These are phyloP conservation scores for Cinnamomum chago DNA, from an alignment of 164 flowering plant genomes.

Conservation along the genomic window DNA sequence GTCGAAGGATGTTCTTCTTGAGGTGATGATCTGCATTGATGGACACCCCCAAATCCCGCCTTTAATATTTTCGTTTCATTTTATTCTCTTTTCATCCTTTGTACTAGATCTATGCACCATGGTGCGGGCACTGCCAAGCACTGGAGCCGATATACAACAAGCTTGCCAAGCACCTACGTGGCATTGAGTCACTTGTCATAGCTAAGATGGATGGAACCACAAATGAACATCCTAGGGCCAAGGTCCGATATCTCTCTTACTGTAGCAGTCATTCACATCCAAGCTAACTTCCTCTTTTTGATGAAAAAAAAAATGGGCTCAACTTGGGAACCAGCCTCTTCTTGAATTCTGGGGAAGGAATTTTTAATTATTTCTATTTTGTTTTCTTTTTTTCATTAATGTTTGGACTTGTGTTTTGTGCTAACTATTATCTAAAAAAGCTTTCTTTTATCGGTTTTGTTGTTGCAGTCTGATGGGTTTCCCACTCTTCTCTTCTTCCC, in stretches of 20 bases:
- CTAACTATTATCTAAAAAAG: too few species aligned
- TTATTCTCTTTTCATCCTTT: slow-evolving; percentile 7
- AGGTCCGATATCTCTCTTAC: slow-evolving; percentile 41
- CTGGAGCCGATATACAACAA: slow-evolving; percentile 89
- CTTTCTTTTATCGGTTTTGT: background rate
- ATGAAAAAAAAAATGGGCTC: too few species aligned
- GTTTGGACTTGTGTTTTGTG: background rate
- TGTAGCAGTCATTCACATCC: background rate
- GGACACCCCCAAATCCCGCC: background rate
- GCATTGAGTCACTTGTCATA: slow-evolving; percentile 72
- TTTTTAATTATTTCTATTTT: background rate
- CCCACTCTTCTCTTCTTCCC: slow-evolving; percentile 88
- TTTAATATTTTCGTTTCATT: background rate
- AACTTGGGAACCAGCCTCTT: too few species aligned
- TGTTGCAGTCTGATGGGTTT: slow-evolving; percentile 80
- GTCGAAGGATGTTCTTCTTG: slow-evolving; percentile 97
- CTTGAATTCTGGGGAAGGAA: too few species aligned
- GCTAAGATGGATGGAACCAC: slow-evolving; percentile 99
- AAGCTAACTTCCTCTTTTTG: background rate
- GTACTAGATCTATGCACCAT: slow-evolving; percentile 88
- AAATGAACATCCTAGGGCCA: slow-evolving; percentile 89
- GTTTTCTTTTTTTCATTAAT: background rate
- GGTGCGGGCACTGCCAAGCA: slow-evolving; percentile 98
- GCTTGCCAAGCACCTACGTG: slow-evolving; percentile 80
- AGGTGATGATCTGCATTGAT: slow-evolving; percentile 41